A percentile compares a stretch with the other conserved stretches of the same genome.
phyloP scores from a whole-genome alignment of 2,329 filamentous ascomycete genomes.

The Colletotrichum trifolii region DNA sequence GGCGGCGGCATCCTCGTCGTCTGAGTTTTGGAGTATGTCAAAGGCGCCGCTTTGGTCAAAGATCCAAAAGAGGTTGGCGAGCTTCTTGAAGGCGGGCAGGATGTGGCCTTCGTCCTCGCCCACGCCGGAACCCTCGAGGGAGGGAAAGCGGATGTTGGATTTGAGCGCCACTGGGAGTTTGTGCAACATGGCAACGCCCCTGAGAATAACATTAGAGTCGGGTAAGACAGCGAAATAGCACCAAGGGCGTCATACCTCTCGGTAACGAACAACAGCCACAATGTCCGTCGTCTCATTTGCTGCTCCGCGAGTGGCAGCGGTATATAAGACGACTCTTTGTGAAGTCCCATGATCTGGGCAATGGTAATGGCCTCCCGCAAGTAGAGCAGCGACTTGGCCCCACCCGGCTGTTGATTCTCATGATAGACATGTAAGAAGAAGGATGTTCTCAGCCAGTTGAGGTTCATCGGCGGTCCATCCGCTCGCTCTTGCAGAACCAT shows the following conservation, averaged over 20 bases:
- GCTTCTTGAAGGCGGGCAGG: slow-evolving; percentile 60
- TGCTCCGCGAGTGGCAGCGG: slow-evolving; percentile 50
- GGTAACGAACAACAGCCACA: slow-evolving; percentile 53
- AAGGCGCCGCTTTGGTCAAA: slow-evolving; percentile 62
- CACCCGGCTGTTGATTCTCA: slow-evolving; percentile 59
- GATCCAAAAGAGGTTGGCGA: slow-evolving; percentile 61
- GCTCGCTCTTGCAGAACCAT: slow-evolving; percentile 39
- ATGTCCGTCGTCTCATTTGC: slow-evolving; percentile 54
- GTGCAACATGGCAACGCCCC: slow-evolving; percentile 62
- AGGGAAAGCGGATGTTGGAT: slow-evolving; percentile 51
- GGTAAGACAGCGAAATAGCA: not conserved
- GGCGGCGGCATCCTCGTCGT: slow-evolving; percentile 44
- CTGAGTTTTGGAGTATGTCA: slow-evolving; percentile 54
- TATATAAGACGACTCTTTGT: slow-evolving; percentile 55
- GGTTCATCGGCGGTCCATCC: slow-evolving; percentile 44
- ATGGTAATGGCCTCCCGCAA: slow-evolving; percentile 63
- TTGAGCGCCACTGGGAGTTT: slow-evolving; percentile 59
- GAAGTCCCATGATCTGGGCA: slow-evolving; percentile 60
- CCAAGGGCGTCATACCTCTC: slow-evolving; percentile 45
- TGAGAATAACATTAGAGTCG: slow-evolving; percentile 28
- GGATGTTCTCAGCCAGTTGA: slow-evolving; percentile 57
- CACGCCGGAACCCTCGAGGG: slow-evolving; percentile 45
- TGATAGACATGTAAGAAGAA: slow-evolving; percentile 65
- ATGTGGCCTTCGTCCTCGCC: slow-evolving; percentile 55
- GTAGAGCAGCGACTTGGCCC: slow-evolving; percentile 58